Evolutionary conservation across 2,329 filamentous ascomycete species (phyloP), one percentile per base, ranked within the genome.

Genomic region (Colletotrichum abscissum): DNA sequence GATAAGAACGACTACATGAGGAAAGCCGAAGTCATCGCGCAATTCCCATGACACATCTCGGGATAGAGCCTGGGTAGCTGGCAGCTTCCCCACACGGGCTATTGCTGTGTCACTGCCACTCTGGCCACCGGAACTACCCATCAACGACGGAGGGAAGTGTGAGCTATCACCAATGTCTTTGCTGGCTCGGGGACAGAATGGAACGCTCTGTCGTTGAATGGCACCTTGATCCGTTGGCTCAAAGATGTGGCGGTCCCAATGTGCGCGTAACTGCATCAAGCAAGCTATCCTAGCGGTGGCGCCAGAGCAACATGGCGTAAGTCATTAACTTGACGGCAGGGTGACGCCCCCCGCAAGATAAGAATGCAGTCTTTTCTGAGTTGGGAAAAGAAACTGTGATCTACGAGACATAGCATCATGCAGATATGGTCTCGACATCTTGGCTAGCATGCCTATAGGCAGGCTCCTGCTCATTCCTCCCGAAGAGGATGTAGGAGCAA

Each of bases 281-380:
- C 46, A 28, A 33, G 22, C n/a, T 12, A 26, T 30, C 30, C 24
- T 16, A 12, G 19, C 30, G 4, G 55, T 49, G 38, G 24, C 42
- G 9, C 42, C 28, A 35, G 30, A 26, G 2, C 8, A 30, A 19
- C 19, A 49, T 49, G 42, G 42, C 42, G 19, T 22, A 57, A n/a
- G 58, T 33, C 56, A 26, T 26, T 35, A 5, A 57, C 16, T n/a
- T 8, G 33, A 55, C 42, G 11, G 46, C 24, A 55, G 49, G 63
- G 33, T 7, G 30, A 30, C 8, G 11, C 19, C 49, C 49, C 5
- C n/a, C 22, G n/a, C 30, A 35, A 58, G 69, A 63, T 63, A 63
- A 72, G 65, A 63, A 46, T 42, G 69, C 58, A 57, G 33, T 57
- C n/a, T 57, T 2, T 63, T 63, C 52, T 68, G 16, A 11, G 35